Base-by-base conservation (phyloP, 208 protist genomes). In the Crithidia acanthocephali region DNA sequence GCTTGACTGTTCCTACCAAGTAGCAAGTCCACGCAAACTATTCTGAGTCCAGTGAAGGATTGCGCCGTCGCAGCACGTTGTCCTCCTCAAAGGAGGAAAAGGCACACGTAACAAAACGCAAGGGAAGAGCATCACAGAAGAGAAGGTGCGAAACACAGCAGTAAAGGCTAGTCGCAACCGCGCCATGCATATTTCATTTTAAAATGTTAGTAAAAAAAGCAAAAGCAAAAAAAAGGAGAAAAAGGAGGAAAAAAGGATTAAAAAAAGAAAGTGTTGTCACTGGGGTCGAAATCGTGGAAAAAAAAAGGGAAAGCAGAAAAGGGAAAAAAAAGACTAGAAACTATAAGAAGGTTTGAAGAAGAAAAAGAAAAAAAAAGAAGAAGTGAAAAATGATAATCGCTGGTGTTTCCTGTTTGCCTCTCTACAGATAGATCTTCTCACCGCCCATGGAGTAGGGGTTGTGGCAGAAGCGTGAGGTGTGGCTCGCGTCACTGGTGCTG, bases 381-480 rank as follows among this genome's bases (percentile, higher is more conserved):
- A 61, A 61, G 47, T 28, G 4, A 28, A 45, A 47, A 30, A 61
- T 42, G 35, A 47, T 40, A 18, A 22, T 13, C 6, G 40, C 37
- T 22, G 42, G 6, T 48, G 16, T 4, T 13, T n/a, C 5, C 44
- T n/a, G 44, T n/a, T 48, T n/a, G 18, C 4, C n/a, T 4, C 18
- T n/a, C 44, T 48, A 80, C 13, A 62, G 18, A 37, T 53, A 74
- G 23, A 51, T 37, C 72, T 77, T 77, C 27, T 53, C 72, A 7
- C 72, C 58, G 6, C 25, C 15, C 57, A 72, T 42, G 0, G 64
- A 77, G 58, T 77, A 77, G 11, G 72, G 72, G 59, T 77, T 72
- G 45, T 77, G 72, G 44, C 72, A 72, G 64, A 76, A 76, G 44
- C 70, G 70, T 1, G 51, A 68, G 62, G 50, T 64, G 32, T 76